Conservation (phyloP, 2,329 filamentous ascomycete genomes). For the Colletotrichum sp. region DNA sequence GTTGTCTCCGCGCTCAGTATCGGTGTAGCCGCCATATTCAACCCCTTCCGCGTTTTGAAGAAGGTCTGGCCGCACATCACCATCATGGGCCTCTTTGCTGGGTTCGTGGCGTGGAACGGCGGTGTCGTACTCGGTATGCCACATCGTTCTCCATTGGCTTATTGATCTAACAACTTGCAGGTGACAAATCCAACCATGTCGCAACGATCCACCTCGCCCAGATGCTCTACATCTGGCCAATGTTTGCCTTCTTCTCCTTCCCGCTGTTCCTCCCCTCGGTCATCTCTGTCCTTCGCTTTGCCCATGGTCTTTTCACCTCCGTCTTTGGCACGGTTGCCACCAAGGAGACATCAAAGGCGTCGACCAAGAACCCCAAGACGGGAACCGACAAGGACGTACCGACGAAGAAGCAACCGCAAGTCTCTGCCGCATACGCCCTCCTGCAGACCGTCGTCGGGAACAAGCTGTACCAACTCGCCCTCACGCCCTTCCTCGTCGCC, state of each 20-base stretch:
- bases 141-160: fast-evolving
- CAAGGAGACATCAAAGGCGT: neutral
- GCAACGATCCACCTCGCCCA: constrained; percentile 89
- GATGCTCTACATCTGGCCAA: constrained; percentile 94
- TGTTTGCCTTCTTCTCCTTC: constrained; percentile 87
- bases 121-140: constrained; percentile 83
- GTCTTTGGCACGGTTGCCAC: neutral
- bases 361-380: neutral
- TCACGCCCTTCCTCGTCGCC: constrained; percentile 34
- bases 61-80: constrained; percentile 64
- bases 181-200: constrained; percentile 93
- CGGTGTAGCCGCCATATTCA: constrained; percentile 57
- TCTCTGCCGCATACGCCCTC: neutral
- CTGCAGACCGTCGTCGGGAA: constrained; percentile 26
- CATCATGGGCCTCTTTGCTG: constrained; percentile 70
- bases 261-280: constrained; percentile 69
- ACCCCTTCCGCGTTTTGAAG: constrained; percentile 48
- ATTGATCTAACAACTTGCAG: constrained; percentile 48
- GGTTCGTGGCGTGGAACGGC: constrained; percentile 85
- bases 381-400: neutral
- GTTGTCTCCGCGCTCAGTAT: constrained; percentile 68
- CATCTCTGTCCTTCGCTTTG: constrained; percentile 36
- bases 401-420: neutral
- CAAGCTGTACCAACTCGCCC: constrained; percentile 32
- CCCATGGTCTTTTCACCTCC: neutral